A percentile compares a stretch with the other conserved stretches of the same genome.
These are phyloP conservation scores for Magnaporthales sp. DNA, from an alignment of 2,329 filamentous ascomycete species.

Conservation along the genomic window DNA sequence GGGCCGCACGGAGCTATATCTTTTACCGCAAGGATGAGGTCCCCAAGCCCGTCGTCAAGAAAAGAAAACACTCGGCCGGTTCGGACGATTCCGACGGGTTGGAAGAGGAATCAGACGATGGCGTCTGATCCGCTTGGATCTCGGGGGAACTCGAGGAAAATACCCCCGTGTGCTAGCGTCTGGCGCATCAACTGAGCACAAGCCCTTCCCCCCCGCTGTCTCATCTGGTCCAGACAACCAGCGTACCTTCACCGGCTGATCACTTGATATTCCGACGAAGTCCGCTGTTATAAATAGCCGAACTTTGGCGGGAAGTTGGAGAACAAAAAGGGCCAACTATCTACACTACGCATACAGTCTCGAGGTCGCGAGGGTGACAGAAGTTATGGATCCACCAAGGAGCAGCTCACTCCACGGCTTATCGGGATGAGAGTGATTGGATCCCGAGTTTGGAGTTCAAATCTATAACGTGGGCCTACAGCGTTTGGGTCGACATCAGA, in stretches of 20 bases:
- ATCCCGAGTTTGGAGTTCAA: no score
- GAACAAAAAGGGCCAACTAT: neutral
- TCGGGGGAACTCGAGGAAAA: neutral
- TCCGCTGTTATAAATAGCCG: neutral
- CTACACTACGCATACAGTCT: neutral
- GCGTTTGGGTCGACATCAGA: neutral
- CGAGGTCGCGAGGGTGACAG: neutral
- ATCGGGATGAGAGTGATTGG: no score
- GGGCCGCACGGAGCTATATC: conserved; percentile 49
- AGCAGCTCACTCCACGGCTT: no score
- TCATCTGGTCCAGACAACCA: neutral
- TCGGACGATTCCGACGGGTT: neutral
- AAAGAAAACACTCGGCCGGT: conserved; percentile 4
- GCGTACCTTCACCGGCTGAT: neutral
- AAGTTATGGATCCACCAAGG: neutral
- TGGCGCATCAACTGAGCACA: neutral
- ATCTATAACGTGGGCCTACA: no score
- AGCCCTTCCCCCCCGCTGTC: neutral
- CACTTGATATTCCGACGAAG: neutral
- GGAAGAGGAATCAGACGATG: neutral
- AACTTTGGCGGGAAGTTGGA: neutral
- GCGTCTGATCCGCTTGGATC: neutral
- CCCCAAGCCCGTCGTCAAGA: conserved; percentile 11
- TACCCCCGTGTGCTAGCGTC: neutral
- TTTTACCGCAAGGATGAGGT: conserved; percentile 52